These are phyloP conservation scores for Plasmodium cynomolgi DNA, from an alignment of 169 alveolate species.

Conservation along the genomic window DNA sequence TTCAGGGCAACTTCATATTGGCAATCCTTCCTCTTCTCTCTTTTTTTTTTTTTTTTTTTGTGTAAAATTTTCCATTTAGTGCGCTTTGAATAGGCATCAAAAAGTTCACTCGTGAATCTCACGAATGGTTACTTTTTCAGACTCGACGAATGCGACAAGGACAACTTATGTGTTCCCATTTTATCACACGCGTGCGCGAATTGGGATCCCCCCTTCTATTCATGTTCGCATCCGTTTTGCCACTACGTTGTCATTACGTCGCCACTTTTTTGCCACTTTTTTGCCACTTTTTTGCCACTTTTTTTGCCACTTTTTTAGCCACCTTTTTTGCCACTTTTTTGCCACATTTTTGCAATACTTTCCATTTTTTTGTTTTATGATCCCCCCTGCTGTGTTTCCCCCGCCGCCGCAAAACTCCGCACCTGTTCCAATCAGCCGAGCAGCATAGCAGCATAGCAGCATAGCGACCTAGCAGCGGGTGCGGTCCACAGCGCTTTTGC, in stretches of 20 bases:
- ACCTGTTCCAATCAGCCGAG: neutral
- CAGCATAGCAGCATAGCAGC: neutral
- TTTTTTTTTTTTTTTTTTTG: neutral
- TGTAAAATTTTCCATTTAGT: neutral
- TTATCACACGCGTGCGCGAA: neutral
- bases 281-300: neutral
- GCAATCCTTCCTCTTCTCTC: neutral
- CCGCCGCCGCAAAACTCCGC: neutral
- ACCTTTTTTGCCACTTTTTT: neutral
- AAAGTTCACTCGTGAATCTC: neutral
- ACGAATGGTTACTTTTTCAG: neutral
- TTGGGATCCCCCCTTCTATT: neutral
- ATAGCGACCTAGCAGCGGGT: neutral
- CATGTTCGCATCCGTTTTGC: neutral
- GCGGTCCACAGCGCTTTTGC: neutral
- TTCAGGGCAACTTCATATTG: neutral
- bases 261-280: neutral
- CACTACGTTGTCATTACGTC: neutral
- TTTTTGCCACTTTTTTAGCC: neutral
- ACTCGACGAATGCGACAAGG: neutral
- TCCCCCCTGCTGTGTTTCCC: neutral
- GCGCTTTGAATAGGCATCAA: neutral
- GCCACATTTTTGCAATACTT: neutral
- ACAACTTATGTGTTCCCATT: neutral
- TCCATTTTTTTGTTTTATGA: neutral